Evolutionary conservation across 140 eudicot genomes (phyloP), one percentile per base, ranked within the genome.

Genomic region (Stevia rebaudiana): DNA sequence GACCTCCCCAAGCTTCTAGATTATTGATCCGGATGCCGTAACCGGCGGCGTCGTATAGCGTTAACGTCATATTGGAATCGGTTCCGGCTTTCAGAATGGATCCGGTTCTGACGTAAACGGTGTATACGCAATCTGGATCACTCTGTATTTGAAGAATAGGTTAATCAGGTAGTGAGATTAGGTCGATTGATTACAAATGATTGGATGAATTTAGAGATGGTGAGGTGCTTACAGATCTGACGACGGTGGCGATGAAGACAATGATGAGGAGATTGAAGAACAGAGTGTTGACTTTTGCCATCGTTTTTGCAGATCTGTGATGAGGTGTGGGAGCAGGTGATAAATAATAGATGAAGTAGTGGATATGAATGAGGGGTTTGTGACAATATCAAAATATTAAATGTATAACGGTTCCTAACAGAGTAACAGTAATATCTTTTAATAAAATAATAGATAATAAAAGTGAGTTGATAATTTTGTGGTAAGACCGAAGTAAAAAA

Each of bases 1-100:
- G 67, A 63, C 95, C 95, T 10, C 95, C 95, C 95, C 95, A 86
- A 0, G 83, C 49, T 65, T 72, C 95, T 9, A 86, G 59, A 13
- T 83, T 65, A 16, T 44, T 66, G 80, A 86, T 83, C 76, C 69
- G 24, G 3, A 83, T 39, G 9, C 88, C 87, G 17, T 63, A 65
- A 1, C 95, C 87, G 37, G 59, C 42, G 0, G 65, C 73, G 68
- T 83, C 87, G 83, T 86, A 86, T 0, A 86, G 61, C 0, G 85
- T 76, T 24, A 83, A 33, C 39, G 73, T 73, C 24, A 86, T 78
- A 50, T 6, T 78, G 25, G 95, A 86, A 37, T 86, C 95, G 5
- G 95, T 86, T 2, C 95, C 95, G 30, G 71, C 95, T 39, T 78
- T 80, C 0, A 78, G 37, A 33, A 78, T 73, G 24, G 90, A 80